Percentiles rank a stretch among this genome's conserved stretches.
phyloP scores from a whole-genome alignment of 2,329 filamentous ascomycete genomes.

The Calonectria pseudoturangicola region DNA sequence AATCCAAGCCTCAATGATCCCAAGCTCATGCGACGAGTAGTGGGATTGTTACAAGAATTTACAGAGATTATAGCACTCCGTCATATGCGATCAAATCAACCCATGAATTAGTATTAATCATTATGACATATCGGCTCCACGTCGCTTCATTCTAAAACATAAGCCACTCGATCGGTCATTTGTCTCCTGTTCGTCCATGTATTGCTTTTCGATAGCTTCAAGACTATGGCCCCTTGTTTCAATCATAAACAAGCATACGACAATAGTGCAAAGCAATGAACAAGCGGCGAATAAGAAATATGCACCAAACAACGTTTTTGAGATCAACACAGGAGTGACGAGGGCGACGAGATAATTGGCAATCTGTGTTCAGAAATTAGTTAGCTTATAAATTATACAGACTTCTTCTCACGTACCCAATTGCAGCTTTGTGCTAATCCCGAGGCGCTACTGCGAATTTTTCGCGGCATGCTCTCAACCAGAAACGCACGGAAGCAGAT shows the following conservation, averaged over 20 bases:
- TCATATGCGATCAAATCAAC: too few relatives aligned
- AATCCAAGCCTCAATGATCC: too few relatives aligned
- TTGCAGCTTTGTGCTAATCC: conserved; percentile 73
- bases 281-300: conserved; percentile 67
- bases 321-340: conserved; percentile 63
- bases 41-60: too few relatives aligned
- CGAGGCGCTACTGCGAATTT: conserved; percentile 72
- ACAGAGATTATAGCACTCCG: too few relatives aligned
- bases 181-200: too few relatives aligned
- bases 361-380: conserved; percentile 49
- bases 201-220: conserved; percentile 58
- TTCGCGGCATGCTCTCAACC: conserved; percentile 73
- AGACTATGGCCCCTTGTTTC: conserved; percentile 65
- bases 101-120: too few relatives aligned
- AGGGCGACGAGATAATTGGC: conserved; percentile 68
- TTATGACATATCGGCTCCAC: too few relatives aligned
- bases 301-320: conserved; percentile 62
- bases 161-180: too few relatives aligned
- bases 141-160: too few relatives aligned
- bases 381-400: not conserved
- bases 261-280: conserved; percentile 59
- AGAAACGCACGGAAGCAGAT: conserved; percentile 72
- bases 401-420: conserved; percentile 60
- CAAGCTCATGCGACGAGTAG: too few relatives aligned
- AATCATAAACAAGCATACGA: conserved; percentile 62